Evolutionary conservation across 2,329 filamentous ascomycete genomes (phyloP).

Genomic region (Apiospora saccharicola): DNA sequence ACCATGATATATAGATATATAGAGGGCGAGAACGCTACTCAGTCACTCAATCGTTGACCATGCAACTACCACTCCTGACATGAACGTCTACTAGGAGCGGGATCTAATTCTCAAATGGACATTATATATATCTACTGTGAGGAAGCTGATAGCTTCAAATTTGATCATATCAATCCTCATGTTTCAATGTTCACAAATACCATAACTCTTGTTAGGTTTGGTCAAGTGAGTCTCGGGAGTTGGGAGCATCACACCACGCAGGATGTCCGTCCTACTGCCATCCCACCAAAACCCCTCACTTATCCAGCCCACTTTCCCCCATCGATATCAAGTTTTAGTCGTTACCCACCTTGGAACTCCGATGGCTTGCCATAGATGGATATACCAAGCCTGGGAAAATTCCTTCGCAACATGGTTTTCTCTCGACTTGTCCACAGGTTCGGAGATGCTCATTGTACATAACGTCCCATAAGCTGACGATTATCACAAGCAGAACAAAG

Average conservation of each 20-base stretch:
- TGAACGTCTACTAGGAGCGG: background rate
- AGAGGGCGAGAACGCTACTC: background rate
- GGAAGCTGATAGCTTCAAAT: background rate
- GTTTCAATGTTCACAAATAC: no score
- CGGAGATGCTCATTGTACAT: background rate
- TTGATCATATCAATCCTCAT: background rate
- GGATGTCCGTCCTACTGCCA: background rate
- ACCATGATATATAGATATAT: background rate
- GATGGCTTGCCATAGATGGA: background rate
- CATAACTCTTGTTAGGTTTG: no score
- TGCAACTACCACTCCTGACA: background rate
- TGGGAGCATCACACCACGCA: background rate
- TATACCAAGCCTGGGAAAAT: background rate
- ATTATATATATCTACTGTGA: background rate
- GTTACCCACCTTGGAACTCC: background rate
- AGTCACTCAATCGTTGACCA: background rate
- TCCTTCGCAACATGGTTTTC: background rate
- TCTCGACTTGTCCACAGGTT: background rate
- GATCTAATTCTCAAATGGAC: background rate
- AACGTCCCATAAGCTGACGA: background rate
- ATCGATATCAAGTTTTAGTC: background rate
- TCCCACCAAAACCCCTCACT: background rate
- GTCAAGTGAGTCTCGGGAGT: no score
- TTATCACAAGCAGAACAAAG: slow-evolving; percentile 12
- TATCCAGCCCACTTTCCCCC: background rate